Evolutionary conservation across 2,329 filamentous ascomycete genomes (phyloP).

Genomic region (Parastagonospora nodorum): DNA sequence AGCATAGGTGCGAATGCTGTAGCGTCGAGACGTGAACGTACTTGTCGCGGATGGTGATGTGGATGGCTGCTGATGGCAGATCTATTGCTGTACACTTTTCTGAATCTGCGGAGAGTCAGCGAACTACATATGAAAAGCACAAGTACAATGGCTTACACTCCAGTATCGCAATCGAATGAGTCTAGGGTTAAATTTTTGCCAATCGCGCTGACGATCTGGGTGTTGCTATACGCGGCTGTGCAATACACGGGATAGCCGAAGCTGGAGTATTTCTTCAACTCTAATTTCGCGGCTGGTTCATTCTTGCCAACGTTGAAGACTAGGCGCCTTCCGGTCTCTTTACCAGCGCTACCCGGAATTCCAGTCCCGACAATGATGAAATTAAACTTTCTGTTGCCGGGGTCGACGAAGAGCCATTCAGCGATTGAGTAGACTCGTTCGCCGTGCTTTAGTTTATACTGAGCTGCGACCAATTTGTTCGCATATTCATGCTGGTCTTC

Average conservation of each 20-base stretch:
- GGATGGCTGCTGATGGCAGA: conserved; percentile 56
- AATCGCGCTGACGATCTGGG: conserved; percentile 29
- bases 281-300: conserved; percentile 54
- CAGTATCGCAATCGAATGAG: conserved; percentile 27
- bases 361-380: conserved; percentile 66
- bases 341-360: conserved; percentile 16
- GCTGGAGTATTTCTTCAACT: conserved; percentile 50
- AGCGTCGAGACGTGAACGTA: conserved; percentile 61
- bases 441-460: conserved; percentile 60
- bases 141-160: conserved; percentile 18
- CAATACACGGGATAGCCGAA: conserved; percentile 39
- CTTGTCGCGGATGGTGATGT: conserved; percentile 53
- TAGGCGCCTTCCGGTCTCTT: conserved; percentile 34
- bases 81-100: conserved; percentile 45
- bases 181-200: conserved; percentile 37
- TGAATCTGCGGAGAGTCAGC: conserved; percentile 43
- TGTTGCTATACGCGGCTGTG: conserved; percentile 32
- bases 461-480: conserved; percentile 52
- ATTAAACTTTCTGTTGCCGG: conserved; percentile 60
- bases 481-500: conserved; percentile 31
- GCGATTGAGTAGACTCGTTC: conserved; percentile 65
- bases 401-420: conserved; percentile 67
- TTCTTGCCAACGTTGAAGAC: conserved; percentile 34
- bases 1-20: conserved; percentile 58
- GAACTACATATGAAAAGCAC: background rate